Percentiles rank a stretch among this genome's conserved stretches.
phyloP scores from a whole-genome alignment of 1,284 basidiomycete species.

The Rhizopogon hawkerae region DNA sequence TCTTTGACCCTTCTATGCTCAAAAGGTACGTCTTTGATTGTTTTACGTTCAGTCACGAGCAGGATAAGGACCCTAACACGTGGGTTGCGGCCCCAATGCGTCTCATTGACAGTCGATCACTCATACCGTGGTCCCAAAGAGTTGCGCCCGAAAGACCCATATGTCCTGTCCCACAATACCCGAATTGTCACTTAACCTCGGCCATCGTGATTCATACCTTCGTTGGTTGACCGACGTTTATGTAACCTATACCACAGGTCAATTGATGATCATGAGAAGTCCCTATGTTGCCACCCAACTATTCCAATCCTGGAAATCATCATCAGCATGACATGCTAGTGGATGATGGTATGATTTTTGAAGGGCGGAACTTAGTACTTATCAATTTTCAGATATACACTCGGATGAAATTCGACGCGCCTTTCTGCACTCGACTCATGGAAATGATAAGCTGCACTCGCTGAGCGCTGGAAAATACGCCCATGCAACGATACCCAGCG shows the following conservation, averaged over 20 bases:
- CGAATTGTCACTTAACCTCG: not conserved
- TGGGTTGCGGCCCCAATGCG: not conserved
- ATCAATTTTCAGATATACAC: not conserved
- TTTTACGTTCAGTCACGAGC: not conserved
- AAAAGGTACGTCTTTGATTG: not conserved
- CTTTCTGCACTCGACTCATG: not conserved
- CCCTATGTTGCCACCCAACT: not conserved
- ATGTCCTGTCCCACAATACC: not conserved
- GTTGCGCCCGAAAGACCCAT: not conserved
- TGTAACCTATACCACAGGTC: not conserved
- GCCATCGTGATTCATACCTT: not conserved
- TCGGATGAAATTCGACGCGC: not conserved
- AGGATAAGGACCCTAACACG: not conserved
- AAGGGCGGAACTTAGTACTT: not conserved
- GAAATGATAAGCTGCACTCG: not conserved
- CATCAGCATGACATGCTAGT: not conserved
- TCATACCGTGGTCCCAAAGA: not conserved
- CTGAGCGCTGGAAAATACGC: too few relatives aligned
- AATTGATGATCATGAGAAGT: not conserved
- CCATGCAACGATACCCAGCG: not conserved
- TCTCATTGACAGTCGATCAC: not conserved
- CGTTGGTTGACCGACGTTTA: not conserved
- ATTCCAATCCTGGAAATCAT: not conserved
- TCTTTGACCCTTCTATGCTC: not conserved
- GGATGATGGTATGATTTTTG: not conserved